Conservation (phyloP, 2,329 filamentous ascomycete genomes). For the Colletotrichum lindemuthianum region DNA sequence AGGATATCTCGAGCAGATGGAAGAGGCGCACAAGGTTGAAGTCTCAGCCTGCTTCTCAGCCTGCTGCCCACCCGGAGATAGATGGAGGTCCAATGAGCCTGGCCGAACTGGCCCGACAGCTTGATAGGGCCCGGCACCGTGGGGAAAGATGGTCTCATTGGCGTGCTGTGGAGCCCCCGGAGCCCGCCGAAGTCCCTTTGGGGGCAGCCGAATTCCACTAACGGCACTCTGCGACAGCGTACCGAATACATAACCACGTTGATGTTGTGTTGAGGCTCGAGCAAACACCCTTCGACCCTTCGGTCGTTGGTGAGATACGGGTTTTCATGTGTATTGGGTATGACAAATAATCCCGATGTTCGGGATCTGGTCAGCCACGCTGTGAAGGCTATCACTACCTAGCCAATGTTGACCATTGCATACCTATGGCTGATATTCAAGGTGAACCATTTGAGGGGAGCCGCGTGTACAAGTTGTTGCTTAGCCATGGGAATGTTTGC, state of each 20-base stretch:
- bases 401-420: too few relatives aligned
- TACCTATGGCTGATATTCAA: too few relatives aligned
- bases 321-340: too few relatives aligned
- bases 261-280: neutral
- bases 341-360: neutral
- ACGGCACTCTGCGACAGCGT: slow-evolving; percentile 21
- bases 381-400: too few relatives aligned
- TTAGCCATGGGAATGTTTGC: too few relatives aligned
- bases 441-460: too few relatives aligned
- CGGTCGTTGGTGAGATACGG: slow-evolving; percentile 7
- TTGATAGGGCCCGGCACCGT: slow-evolving; percentile 32
- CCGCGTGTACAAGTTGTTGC: too few relatives aligned
- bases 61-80: slow-evolving; percentile 21
- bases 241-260: neutral
- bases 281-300: slow-evolving; percentile 11
- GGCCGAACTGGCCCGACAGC: slow-evolving; percentile 33
- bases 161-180: slow-evolving; percentile 39
- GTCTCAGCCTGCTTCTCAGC: too few relatives aligned
- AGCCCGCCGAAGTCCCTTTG: slow-evolving; percentile 45
- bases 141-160: slow-evolving; percentile 35
- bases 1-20: neutral
- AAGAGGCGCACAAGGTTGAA: too few relatives aligned
- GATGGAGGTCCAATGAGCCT: slow-evolving; percentile 27
- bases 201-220: slow-evolving; percentile 23
- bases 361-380: slow-evolving; percentile 5